Evolutionary conservation across 179 eudicot genomes (phyloP).

Genomic region (Pouteria campechiana): DNA sequence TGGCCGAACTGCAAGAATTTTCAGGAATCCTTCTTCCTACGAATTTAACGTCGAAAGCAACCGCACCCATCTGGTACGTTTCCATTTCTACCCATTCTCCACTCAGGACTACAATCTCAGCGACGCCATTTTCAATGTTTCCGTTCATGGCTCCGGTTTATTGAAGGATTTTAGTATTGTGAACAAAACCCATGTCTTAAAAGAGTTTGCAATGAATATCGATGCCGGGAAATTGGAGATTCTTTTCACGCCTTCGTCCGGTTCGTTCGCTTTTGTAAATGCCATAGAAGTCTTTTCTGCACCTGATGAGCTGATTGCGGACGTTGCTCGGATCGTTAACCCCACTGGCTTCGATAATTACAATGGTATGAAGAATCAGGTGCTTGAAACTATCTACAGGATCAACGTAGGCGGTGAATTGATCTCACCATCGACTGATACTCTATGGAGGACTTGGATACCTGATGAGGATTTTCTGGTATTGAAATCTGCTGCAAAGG

Average conservation of each 20-base stretch:
- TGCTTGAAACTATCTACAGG: slow-evolving; percentile 63
- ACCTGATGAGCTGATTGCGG: slow-evolving; percentile 10
- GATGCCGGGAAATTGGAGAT: slow-evolving; percentile 9
- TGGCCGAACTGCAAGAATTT: slow-evolving; percentile 22
- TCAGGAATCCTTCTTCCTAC: slow-evolving; percentile 12
- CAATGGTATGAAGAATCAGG: too few relatives aligned
- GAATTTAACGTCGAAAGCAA: slow-evolving; percentile 13
- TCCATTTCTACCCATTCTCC: slow-evolving; percentile 23
- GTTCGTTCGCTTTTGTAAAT: slow-evolving; percentile 27
- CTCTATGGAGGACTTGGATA: slow-evolving; percentile 74
- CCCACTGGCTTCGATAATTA: too few relatives aligned
- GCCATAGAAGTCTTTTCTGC: slow-evolving; percentile 28
- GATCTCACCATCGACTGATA: slow-evolving; percentile 64
- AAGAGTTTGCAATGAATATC: slow-evolving; percentile 19
- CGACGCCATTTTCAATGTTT: slow-evolving; percentile 24
- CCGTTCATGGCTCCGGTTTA: slow-evolving; percentile 18
- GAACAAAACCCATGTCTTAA: slow-evolving; percentile 1
- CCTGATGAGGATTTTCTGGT: slow-evolving; percentile 50
- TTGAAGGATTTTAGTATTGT: slow-evolving; percentile 13
- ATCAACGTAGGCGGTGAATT: slow-evolving; percentile 65
- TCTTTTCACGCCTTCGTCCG: slow-evolving; percentile 15
- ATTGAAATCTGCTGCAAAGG: slow-evolving; percentile 50
- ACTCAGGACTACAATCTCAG: slow-evolving; percentile 5
- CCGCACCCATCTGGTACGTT: slow-evolving; percentile 28
- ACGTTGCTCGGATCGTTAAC: slow-evolving; percentile 2